Percentiles rank a stretch among this genome's conserved stretches.
Evolutionary conservation across 2,329 filamentous ascomycete species (phyloP).

Genomic region (Ramichloridium luteum): DNA sequence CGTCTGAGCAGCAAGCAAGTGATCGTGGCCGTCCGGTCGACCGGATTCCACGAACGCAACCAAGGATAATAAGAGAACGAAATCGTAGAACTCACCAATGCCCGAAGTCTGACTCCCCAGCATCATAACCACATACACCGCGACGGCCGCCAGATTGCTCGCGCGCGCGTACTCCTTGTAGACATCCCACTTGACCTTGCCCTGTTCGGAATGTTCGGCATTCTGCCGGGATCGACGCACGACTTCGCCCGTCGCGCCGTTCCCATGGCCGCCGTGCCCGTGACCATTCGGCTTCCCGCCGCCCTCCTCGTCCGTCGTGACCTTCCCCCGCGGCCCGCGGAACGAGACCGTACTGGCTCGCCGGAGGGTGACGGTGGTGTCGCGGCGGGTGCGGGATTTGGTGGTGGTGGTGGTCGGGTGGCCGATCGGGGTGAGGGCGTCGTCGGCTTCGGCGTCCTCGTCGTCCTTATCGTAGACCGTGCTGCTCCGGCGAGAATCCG

Average conservation of each 20-base stretch:
- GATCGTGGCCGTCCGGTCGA: not conserved
- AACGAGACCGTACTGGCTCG: conserved; percentile 88
- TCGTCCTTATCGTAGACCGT: conserved; percentile 43
- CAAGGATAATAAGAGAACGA: not conserved
- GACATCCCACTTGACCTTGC: conserved; percentile 95
- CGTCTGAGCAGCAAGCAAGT: too few species aligned
- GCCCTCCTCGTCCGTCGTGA: conserved; percentile 66
- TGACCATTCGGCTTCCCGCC: too few species aligned
- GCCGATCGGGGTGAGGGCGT: conserved; percentile 64
- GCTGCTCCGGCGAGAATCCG: conserved; percentile 13
- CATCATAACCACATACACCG: conserved; percentile 64
- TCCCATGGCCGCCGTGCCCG: too few species aligned
- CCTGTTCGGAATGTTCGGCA: conserved; percentile 75
- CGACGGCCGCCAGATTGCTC: conserved; percentile 76
- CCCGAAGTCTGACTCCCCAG: conserved; percentile 69
- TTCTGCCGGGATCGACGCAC: conserved; percentile 71
- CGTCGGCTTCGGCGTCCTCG: conserved; percentile 50
- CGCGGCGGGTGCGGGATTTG: too few species aligned
- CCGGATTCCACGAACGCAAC: not conserved
- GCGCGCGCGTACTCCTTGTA: conserved; percentile 91
- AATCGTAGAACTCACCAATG: conserved; percentile 49
- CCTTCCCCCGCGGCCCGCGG: conserved; percentile 69
- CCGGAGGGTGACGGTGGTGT: conserved; percentile 67
- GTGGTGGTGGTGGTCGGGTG: conserved; percentile 41
- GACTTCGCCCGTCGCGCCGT: too few species aligned